These are phyloP conservation scores for Mucor racemosus DNA, from an alignment of 371 early-diverging fungal species.

Conservation along the genomic window DNA sequence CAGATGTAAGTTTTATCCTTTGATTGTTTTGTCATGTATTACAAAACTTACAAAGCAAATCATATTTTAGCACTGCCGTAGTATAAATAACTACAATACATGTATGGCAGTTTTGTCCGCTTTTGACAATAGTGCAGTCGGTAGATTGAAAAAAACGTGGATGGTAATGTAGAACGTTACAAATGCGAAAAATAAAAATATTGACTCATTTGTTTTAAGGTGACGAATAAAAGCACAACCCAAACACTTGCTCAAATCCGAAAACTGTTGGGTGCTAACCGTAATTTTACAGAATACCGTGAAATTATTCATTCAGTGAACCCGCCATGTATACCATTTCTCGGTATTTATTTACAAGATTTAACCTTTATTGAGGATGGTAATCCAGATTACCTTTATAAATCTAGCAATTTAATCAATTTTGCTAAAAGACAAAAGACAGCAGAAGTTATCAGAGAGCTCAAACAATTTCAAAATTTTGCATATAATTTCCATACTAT, in stretches of 20 bases:
- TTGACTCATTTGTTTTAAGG: constrained; percentile 33
- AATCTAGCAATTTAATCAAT: constrained; percentile 77
- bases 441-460: constrained; percentile 87
- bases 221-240: constrained; percentile 61
- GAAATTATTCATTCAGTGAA: constrained; percentile 82
- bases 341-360: constrained; percentile 90
- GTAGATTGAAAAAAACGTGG: constrained; percentile 92
- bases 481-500: constrained; percentile 79
- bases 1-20: constrained; percentile 57
- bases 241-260: constrained; percentile 54
- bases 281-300: constrained; percentile 88
- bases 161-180: not conserved
- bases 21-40: not conserved
- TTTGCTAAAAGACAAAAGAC: constrained; percentile 90
- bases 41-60: not conserved
- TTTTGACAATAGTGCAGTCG: constrained; percentile 87
- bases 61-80: constrained; percentile 57
- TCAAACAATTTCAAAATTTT: constrained; percentile 89
- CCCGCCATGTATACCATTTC: constrained; percentile 93
- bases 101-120: constrained; percentile 90
- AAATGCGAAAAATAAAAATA: not conserved
- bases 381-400: constrained; percentile 75
- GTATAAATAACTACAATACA: constrained; percentile 91
- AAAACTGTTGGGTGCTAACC: constrained; percentile 77
- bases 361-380: constrained; percentile 95